Conservation (phyloP, 1,284 basidiomycete species). For the Meripilus lineatus region DNA sequence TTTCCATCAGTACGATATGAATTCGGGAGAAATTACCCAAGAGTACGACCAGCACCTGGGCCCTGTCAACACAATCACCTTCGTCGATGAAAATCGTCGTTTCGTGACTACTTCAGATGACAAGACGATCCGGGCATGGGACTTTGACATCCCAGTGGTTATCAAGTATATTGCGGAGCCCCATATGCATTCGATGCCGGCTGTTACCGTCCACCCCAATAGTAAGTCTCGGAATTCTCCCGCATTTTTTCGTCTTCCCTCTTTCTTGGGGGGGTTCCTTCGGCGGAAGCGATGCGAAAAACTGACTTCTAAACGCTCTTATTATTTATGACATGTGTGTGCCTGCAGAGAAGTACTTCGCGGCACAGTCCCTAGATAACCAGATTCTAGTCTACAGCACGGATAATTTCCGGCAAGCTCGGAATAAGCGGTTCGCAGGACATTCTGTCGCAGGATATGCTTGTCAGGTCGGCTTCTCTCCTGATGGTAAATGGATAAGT, state of each 20-base stretch:
- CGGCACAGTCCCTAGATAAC: slow-evolving; percentile 96
- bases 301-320: background rate
- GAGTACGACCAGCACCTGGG: slow-evolving; percentile 99
- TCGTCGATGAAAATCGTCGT: slow-evolving; percentile 93
- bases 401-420: slow-evolving; percentile 96
- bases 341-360: slow-evolving; percentile 85
- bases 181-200: slow-evolving; percentile 99
- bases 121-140: slow-evolving; percentile 99
- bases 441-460: slow-evolving; percentile 97
- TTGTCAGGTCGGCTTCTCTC: slow-evolving; percentile 94
- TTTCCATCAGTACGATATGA: slow-evolving; percentile 80
- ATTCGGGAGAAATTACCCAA: slow-evolving; percentile 90
- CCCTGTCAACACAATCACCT: slow-evolving; percentile 97
- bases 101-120: slow-evolving; percentile 99
- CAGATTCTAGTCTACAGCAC: slow-evolving; percentile 96
- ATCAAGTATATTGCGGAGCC: slow-evolving; percentile 99
- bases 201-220: slow-evolving; percentile 90
- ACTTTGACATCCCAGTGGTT: slow-evolving; percentile 96
- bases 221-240: slow-evolving; percentile 51
- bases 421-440: slow-evolving; percentile 97
- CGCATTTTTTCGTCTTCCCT: slow-evolving; percentile 2
- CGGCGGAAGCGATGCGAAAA: slow-evolving; percentile 1
- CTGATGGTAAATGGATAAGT: slow-evolving; percentile 96
- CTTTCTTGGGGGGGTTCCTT: slow-evolving; percentile 1
- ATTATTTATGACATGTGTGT: slow-evolving; percentile 9